Base-by-base conservation (phyloP, 73 alveolate genomes). In the Paramecium octaurelia region DNA sequence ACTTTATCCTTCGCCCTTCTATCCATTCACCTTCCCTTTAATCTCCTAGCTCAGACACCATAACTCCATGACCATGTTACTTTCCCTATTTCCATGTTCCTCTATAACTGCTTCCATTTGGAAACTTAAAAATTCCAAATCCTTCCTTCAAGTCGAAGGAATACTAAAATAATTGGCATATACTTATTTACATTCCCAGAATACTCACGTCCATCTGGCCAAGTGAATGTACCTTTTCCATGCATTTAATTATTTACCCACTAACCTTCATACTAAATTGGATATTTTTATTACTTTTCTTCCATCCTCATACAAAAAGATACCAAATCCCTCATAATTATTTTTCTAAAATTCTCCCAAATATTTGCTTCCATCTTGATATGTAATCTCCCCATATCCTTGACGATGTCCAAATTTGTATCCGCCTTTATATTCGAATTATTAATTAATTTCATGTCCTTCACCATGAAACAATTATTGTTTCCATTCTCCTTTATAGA, bases 131-230 rank as follows among this genome's bases (percentile, higher is more conserved):
- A 12, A 40, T 57, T 1, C 91, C 91, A 43, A 31, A 35, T 21
- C 91, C 91, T 38, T 80, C 76, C 46, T 80, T 80, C 31, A 44
- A 8, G 57, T 80, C 91, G 21, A 23, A 24, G 8, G 3, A 4
- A 64, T 80, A 80, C 73, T 80, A 80, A 71, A 44, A 75, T 42
- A 0, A 38, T 77, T 58, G 1, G 8, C 3, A 34, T 38, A 69
- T 64, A 11, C 1, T 1, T 24, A 64, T 64, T 27, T 64, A 64
- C 42, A 64, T 64, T 64, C 14, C 96, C 96, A 64, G 69, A 58
- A 92, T 93, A 93, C 16, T 29, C 85, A 12, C 93, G 48, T 24
- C 95, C 95, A 92, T 93, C 96, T 12, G 96, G 93, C 96, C 96
- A 93, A 75, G 36, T 14, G 73, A 46, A 71, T 16, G 77, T 77